A percentile compares a stretch with the other conserved stretches of the same genome.
Evolutionary conservation across 306 rosid species (phyloP).

Genomic region (Lagenaria siceraria): DNA sequence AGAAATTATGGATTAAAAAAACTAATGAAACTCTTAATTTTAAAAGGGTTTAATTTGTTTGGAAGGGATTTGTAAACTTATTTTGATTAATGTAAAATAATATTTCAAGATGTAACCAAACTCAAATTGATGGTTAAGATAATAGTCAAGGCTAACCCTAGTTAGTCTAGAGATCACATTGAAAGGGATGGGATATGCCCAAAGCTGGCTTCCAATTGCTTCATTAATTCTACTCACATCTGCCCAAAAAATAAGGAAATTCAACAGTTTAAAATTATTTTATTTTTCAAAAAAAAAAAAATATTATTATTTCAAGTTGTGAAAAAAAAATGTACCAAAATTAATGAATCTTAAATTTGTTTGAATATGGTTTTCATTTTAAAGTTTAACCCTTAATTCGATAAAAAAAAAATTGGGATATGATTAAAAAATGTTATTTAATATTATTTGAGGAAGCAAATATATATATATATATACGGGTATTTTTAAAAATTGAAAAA

Average conservation of each 20-base stretch:
- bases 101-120: neutral
- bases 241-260: neutral
- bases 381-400: too few relatives aligned
- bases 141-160: neutral
- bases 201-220: conserved; percentile 1
- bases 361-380: too few relatives aligned
- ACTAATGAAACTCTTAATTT: too few relatives aligned
- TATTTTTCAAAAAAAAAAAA: neutral
- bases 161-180: neutral
- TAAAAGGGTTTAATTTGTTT: too few relatives aligned
- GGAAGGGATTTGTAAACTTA: too few relatives aligned
- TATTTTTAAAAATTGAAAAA: too few relatives aligned
- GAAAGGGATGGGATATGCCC: conserved; percentile 3
- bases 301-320: neutral
- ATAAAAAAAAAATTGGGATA: too few relatives aligned
- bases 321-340: neutral
- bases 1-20: too few relatives aligned
- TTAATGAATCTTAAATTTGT: neutral
- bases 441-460: too few relatives aligned
- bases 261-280: neutral
- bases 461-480: too few relatives aligned
- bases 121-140: neutral
- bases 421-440: too few relatives aligned
- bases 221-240: neutral
- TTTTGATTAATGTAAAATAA: too few relatives aligned